Percentiles rank a stretch among this genome's conserved stretches.
phyloP scores from a whole-genome alignment of 2,329 filamentous ascomycete species.

The Setomelanomma holmii region DNA sequence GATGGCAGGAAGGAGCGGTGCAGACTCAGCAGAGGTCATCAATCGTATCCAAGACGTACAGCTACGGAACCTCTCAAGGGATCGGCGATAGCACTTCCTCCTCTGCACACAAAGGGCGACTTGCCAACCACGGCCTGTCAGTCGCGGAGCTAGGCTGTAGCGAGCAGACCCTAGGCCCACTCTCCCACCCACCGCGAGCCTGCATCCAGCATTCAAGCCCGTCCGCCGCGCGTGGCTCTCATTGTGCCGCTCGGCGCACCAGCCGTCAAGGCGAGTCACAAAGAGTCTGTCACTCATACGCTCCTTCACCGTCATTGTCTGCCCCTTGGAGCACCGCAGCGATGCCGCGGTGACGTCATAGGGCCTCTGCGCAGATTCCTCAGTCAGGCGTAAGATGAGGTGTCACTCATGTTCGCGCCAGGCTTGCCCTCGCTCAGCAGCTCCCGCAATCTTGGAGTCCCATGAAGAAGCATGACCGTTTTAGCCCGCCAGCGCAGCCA shows the following conservation, averaged over 20 bases:
- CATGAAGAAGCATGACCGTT: constrained; percentile 9
- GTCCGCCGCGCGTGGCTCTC: background rate
- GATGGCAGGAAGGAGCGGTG: background rate
- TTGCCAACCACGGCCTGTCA: constrained; percentile 13
- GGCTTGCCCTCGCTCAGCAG: constrained; percentile 1
- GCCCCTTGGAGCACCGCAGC: background rate
- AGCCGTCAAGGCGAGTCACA: background rate
- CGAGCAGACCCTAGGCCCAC: constrained; percentile 7
- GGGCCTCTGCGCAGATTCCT: constrained; percentile 8
- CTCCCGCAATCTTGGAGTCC: background rate
- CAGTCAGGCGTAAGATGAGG: constrained; percentile 9
- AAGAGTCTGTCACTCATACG: too few species aligned
- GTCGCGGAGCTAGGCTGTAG: constrained; percentile 6
- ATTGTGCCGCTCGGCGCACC: background rate
- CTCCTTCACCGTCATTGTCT: background rate
- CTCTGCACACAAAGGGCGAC: constrained; percentile 2
- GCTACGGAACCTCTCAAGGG: constrained; percentile 3
- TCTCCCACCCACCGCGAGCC: background rate
- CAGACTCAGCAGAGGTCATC: constrained; percentile 4
- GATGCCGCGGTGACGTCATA: constrained; percentile 1
- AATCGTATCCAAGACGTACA: background rate
- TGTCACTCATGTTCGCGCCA: constrained; percentile 7
- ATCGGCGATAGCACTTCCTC: constrained; percentile 6
- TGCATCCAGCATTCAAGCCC: background rate
- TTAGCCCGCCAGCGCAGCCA: constrained; percentile 8